Base-by-base conservation (phyloP, 768 basidiomycete genomes). In the Agrocybe chaxingu region DNA sequence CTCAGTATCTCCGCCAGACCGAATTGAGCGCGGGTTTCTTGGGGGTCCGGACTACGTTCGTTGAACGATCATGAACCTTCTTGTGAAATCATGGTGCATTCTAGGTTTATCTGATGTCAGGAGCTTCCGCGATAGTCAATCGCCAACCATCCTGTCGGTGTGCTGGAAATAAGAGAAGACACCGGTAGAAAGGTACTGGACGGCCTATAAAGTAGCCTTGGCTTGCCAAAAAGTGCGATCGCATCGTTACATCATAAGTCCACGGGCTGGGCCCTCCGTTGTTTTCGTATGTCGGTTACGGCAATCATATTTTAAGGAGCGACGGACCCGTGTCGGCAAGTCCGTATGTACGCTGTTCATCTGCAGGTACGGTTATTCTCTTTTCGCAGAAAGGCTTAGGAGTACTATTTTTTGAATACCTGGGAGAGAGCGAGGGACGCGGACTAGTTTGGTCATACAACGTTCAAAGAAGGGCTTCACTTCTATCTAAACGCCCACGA, bases 201-300 rank as follows among this genome's bases (percentile, higher is more conserved):
- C 24, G 24, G 24, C 3, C 24, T 24, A 24, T 47, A 11, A 45
- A 38, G 24, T 44, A 18, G 38, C 29, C 12, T 39, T 19, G 32
- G 42, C 49, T 53, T 56, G 54, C 52, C 49, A 47, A 53, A 67
- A 66, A 61, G 68, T 71, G 71, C 71, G 71, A 71, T 73, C 69
- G 50, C 67, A 65, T 70, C 71, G 72, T 69, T 60, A 62, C 47
- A 56, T 54, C 51, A 42, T 34, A 50, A 58, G 58, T 44, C 65
- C 60, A 58, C 58, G 42, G 50, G 48, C 43, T 48, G 55, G 50
- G 11, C 51, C 61, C 39, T 66, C 68, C 70, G 71, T 63, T 67
- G 56, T 61, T 71, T 71, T 70, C 70, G 69, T 70, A 60, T 60
- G 52, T 65, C 55, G 36, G 34, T 37, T 16, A 45, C 47, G 52